A percentile compares a stretch with the other conserved stretches of the same genome.
Conservation (phyloP, 106 monocot species). For the Phalaenopsis aphrodite region DNA sequence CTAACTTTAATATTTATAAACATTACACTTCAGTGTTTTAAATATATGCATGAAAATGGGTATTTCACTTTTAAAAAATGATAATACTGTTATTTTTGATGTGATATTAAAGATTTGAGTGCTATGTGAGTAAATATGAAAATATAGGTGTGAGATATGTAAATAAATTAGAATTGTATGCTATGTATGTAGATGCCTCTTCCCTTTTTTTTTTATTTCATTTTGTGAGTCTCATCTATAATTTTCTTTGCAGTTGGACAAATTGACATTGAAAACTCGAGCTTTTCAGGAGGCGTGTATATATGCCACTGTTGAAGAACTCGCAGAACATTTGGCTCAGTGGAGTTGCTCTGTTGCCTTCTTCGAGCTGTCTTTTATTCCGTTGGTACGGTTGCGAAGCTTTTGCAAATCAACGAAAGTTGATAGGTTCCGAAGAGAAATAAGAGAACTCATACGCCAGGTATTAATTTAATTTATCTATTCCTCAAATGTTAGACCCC, state of each 20-base stretch:
- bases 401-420: conserved; percentile 67
- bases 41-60: too few relatives aligned
- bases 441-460: conserved; percentile 76
- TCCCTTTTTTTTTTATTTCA: not conserved
- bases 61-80: too few relatives aligned
- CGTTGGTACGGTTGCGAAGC: conserved; percentile 65
- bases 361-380: conserved; percentile 90
- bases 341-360: conserved; percentile 89
- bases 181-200: too few relatives aligned
- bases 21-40: too few relatives aligned
- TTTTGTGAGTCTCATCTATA: not conserved
- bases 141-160: too few relatives aligned
- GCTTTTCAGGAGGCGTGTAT: conserved; percentile 89
- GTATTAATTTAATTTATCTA: conserved; percentile 19
- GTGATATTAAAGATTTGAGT: too few relatives aligned
- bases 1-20: too few relatives aligned
- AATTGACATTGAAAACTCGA: conserved; percentile 69
- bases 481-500: not conserved
- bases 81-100: too few relatives aligned
- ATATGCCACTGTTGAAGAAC: conserved; percentile 68
- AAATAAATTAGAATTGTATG: too few relatives aligned
- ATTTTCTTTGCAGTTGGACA: conserved; percentile 59
- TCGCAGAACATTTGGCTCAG: conserved; percentile 82
- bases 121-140: too few relatives aligned
- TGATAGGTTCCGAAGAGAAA: conserved; percentile 64